Evolutionary conservation across 2,329 filamentous ascomycete species (phyloP), one percentile per base, ranked within the genome.

Genomic region (Lojkania enalia): DNA sequence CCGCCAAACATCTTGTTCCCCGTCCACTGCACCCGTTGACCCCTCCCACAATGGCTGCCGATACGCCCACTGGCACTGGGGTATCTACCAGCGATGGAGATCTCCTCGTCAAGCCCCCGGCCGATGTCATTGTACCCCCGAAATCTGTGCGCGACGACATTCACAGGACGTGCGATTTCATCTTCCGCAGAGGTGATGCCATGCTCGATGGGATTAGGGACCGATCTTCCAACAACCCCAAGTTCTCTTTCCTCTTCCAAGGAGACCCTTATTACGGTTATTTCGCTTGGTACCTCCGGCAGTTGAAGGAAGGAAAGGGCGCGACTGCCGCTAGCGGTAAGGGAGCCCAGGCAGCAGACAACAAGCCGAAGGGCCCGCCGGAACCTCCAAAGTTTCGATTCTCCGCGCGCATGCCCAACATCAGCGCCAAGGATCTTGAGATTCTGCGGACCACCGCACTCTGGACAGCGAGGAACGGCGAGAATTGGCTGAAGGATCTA

Each of bases 331-430:
- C 87, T 44, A 87, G 88, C 44, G 90, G 90, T 40, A 82, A 87
- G 57, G 74, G 75, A 16, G 75, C 76, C n/a, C 49, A 35, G 31
- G 73, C 69, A 13, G 74, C 76, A 57, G 76, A 71, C 38, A 80
- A 82, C 68, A 90, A 87, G 66, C 85, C 89, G 32, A 82, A 87
- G 69, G 92, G 91, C 16, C 92, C 92, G 5, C 84, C 86, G 32
- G 84, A 91, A 63, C 94, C 94, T 13, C 82, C 87, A 45, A 87
- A 91, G 60, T 97, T 95, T 64, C 83, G 88, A 57, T 99, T 96
- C 74, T 96, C 90, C 44, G 91, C 94, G 58, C 87, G 91, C 67
- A 96, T 97, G 89, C 94, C 94, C 46, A 92, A 91, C 57, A 96
- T 99, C 74, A 96, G 87, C 72, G 90, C 95, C 54, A 88, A 95